These are phyloP conservation scores for Chlorociboria aeruginascens DNA, from an alignment of 495 filamentous ascomycete genomes.

Conservation along the genomic window DNA sequence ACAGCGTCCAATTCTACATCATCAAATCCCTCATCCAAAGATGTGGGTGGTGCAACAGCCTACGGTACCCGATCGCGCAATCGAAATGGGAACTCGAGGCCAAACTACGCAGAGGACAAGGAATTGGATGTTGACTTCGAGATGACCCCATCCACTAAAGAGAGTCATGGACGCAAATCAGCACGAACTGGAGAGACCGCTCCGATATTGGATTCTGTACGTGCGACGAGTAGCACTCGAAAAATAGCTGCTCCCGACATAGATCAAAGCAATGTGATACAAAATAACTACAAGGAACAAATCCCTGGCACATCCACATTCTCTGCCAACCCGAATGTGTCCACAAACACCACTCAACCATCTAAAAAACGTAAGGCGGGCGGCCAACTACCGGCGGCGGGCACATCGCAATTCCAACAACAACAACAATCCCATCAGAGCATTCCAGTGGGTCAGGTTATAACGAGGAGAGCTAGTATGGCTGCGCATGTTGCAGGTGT, in stretches of 20 bases:
- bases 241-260: slow-evolving; percentile 30
- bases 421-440: slow-evolving; percentile 20
- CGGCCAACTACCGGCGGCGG: slow-evolving; percentile 19
- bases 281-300: slow-evolving; percentile 29
- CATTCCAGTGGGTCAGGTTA: slow-evolving; percentile 31
- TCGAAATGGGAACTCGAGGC: slow-evolving; percentile 66
- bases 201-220: slow-evolving; percentile 10
- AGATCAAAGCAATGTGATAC: slow-evolving; percentile 24
- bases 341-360: slow-evolving; percentile 17
- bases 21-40: slow-evolving; percentile 22
- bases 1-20: slow-evolving; percentile 30
- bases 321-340: slow-evolving; percentile 20
- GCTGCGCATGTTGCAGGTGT: slow-evolving; percentile 24
- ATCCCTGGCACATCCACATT: slow-evolving; percentile 59
- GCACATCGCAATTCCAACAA: slow-evolving; percentile 20
- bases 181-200: slow-evolving; percentile 6
- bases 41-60: slow-evolving; percentile 39
- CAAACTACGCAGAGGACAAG: slow-evolving; percentile 95
- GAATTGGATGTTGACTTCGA: slow-evolving; percentile 76
- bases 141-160: slow-evolving; percentile 7
- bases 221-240: slow-evolving; percentile 1
- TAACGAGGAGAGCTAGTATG: slow-evolving; percentile 21
- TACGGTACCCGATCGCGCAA: slow-evolving; percentile 39
- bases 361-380: slow-evolving; percentile 72
- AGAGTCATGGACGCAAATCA: slow-evolving; percentile 9